Evolutionary conservation across 805 yeast species (phyloP).

Genomic region (Debaryomyces hansenii): DNA sequence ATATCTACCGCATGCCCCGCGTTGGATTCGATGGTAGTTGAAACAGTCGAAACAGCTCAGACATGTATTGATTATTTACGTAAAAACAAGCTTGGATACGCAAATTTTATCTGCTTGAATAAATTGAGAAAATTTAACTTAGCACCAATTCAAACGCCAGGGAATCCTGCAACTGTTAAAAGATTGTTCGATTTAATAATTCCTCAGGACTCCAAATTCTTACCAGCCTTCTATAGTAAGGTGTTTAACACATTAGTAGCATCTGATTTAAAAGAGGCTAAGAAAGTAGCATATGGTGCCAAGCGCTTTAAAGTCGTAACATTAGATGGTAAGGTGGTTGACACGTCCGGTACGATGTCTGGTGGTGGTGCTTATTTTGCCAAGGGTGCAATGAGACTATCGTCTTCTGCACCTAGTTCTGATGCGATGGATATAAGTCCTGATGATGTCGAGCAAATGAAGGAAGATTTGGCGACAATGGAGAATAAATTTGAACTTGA

Average conservation of each 20-base stretch:
- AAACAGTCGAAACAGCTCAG: constrained; percentile 61
- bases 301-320: constrained; percentile 89
- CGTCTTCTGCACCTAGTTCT: constrained; percentile 31
- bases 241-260: constrained; percentile 89
- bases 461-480: constrained; percentile 48
- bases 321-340: constrained; percentile 86
- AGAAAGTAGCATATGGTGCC: constrained; percentile 80
- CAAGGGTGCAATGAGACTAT: constrained; percentile 74
- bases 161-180: constrained; percentile 59
- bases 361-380: constrained; percentile 85
- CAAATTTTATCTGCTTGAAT: constrained; percentile 78
- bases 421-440: constrained; percentile 43
- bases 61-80: constrained; percentile 76
- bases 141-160: constrained; percentile 65
- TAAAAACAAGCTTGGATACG: constrained; percentile 82
- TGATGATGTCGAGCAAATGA: constrained; percentile 56
- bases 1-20: constrained; percentile 93
- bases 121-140: constrained; percentile 67
- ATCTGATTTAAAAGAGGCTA: constrained; percentile 72
- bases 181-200: constrained; percentile 81
- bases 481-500: constrained; percentile 56
- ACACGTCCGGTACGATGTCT: constrained; percentile 90
- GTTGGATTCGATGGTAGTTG: constrained; percentile 91
- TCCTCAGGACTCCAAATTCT: constrained; percentile 65
- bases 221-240: constrained; percentile 88